Percentiles rank a stretch among this genome's conserved stretches.
Evolutionary conservation across 2,329 filamentous ascomycete genomes (phyloP).

Genomic region (Cordyceps pruinosa): DNA sequence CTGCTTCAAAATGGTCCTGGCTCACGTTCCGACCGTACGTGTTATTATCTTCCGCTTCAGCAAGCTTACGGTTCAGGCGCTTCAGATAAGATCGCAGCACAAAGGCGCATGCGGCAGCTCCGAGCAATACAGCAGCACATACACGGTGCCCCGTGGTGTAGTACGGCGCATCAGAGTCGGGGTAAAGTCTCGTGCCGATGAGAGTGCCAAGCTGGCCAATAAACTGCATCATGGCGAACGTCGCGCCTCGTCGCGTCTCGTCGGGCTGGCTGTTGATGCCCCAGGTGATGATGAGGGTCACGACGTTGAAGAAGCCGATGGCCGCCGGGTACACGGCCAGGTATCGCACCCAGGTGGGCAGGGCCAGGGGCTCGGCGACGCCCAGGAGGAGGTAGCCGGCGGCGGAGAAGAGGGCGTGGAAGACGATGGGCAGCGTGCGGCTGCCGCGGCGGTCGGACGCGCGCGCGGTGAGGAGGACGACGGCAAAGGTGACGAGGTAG

Average conservation of each 20-base stretch:
- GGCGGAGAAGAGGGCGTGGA: conserved; percentile 61
- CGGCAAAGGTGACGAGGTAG: conserved; percentile 66
- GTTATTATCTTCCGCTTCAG: conserved; percentile 26
- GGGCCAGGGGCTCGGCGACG: conserved; percentile 41
- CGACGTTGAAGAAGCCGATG: conserved; percentile 74
- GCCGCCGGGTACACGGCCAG: conserved; percentile 71
- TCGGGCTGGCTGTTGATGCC: conserved; percentile 76
- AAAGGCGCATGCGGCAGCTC: conserved; percentile 50
- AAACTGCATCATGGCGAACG: conserved; percentile 73
- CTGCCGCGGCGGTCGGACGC: conserved; percentile 60
- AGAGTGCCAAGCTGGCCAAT: conserved; percentile 75
- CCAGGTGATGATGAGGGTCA: conserved; percentile 83
- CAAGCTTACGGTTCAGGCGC: conserved; percentile 42
- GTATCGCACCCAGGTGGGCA: conserved; percentile 54
- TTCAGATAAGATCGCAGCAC: conserved; percentile 47
- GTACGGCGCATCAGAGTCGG: conserved; percentile 51
- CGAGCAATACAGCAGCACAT: conserved; percentile 56
- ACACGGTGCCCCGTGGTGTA: conserved; percentile 56
- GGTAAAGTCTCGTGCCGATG: conserved; percentile 61
- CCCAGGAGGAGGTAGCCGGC: conserved; percentile 55
- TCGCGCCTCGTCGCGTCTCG: conserved; percentile 62
- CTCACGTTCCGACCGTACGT: neutral
- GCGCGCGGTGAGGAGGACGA: conserved; percentile 65
- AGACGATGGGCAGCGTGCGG: conserved; percentile 60
- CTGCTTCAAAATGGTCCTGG: conserved; percentile 27